Evolutionary conservation across 352 stramenopile genomes (phyloP).

Genomic region (Phytophthora sansomeana): DNA sequence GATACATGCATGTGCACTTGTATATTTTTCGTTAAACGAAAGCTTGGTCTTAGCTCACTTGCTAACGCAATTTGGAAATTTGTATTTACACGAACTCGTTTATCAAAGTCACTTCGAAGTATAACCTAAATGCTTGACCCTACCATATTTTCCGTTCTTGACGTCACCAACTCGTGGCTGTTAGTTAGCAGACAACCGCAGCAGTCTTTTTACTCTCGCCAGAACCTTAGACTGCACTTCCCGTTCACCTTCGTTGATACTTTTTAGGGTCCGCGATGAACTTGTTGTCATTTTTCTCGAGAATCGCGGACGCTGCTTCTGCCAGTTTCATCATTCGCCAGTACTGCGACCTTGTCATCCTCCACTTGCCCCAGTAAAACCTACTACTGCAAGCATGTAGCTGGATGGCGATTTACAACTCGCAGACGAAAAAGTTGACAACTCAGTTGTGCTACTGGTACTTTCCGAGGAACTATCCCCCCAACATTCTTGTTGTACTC

Average conservation of each 20-base stretch:
- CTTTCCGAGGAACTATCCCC: too few relatives aligned
- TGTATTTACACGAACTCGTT: too few relatives aligned
- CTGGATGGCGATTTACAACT: constrained; percentile 14
- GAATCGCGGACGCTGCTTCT: constrained; percentile 33
- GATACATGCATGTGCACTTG: too few relatives aligned
- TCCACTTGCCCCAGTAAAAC: constrained; percentile 27
- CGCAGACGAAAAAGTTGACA: constrained; percentile 6
- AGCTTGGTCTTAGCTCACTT: too few relatives aligned
- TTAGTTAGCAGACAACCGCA: constrained; percentile 19
- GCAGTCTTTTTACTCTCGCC: background rate
- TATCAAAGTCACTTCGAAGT: too few relatives aligned
- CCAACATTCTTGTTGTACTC: too few relatives aligned
- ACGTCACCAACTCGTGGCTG: background rate
- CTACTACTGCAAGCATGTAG: constrained; percentile 26
- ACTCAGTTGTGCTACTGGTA: background rate
- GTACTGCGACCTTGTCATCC: constrained; percentile 42
- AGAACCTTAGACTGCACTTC: background rate
- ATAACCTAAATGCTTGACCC: background rate
- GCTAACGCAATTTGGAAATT: too few relatives aligned
- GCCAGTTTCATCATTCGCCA: constrained; percentile 45
- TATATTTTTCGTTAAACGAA: too few relatives aligned
- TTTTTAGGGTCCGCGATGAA: constrained; percentile 8
- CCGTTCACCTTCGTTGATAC: background rate
- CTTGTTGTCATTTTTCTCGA: constrained; percentile 31
- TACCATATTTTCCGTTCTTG: background rate